These are phyloP conservation scores for Schizochytrium sp. DNA, from an alignment of 108 stramenopile species.

Conservation along the genomic window DNA sequence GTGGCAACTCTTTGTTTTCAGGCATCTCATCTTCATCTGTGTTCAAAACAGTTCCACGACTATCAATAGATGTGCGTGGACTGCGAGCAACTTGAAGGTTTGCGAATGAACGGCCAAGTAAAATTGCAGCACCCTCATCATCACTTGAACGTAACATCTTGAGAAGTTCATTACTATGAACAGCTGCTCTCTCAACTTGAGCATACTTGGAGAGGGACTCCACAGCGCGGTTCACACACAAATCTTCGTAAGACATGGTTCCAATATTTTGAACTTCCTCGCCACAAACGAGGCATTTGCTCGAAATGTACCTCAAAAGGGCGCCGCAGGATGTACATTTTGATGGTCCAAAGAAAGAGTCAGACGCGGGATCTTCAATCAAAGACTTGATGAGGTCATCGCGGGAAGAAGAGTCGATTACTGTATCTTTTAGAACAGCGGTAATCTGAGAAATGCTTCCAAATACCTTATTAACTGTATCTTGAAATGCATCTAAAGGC, in stretches of 20 bases:
- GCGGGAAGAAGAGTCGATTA: neutral
- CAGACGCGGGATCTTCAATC: neutral
- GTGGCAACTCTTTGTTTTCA: neutral
- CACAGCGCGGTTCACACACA: neutral
- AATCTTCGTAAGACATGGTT: neutral
- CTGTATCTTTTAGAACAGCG: neutral
- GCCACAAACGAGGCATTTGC: neutral
- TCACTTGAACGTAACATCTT: neutral
- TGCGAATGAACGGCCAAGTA: neutral
- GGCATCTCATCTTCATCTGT: neutral
- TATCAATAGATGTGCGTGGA: neutral
- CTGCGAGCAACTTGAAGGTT: neutral
- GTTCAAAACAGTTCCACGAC: neutral
- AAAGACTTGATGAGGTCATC: neutral
- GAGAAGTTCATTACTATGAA: neutral
- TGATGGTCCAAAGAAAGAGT: constrained; percentile 21
- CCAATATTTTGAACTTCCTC: neutral
- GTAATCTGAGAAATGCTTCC: neutral
- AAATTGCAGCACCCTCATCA: neutral
- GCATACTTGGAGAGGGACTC: neutral
- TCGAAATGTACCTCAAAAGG: neutral
- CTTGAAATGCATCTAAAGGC: neutral
- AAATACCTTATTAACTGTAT: neutral
- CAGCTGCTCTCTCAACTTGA: neutral
- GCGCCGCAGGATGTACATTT: neutral